Percentiles rank a stretch among this genome's conserved stretches.
phyloP scores from a whole-genome alignment of 1,139 yeast species.

The Suhomyces taliae region DNA sequence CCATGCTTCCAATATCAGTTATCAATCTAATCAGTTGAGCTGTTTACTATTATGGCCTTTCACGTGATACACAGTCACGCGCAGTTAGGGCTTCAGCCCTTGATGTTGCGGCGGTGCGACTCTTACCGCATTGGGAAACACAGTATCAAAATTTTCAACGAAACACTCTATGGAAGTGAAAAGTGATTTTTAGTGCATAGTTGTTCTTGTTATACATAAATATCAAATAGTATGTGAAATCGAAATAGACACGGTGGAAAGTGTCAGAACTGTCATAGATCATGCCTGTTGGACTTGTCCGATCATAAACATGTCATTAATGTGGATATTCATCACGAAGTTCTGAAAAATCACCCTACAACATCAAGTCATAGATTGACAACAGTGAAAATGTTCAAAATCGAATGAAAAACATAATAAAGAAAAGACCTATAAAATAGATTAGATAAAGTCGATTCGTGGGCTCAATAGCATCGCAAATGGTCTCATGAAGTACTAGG shows the following conservation, averaged over 20 bases:
- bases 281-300: neutral
- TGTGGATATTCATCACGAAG: neutral
- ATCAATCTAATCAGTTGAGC: neutral
- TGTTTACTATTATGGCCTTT: neutral
- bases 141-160: slow-evolving; percentile 10
- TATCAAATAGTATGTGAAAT: slow-evolving; percentile 11
- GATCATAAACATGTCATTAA: neutral
- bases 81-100: slow-evolving; percentile 13
- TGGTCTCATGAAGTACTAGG: too few species aligned
- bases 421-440: too few species aligned
- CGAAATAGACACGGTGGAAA: neutral
- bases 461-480: too few species aligned
- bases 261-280: neutral
- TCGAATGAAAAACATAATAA: too few species aligned
- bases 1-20: neutral
- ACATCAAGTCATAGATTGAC: too few species aligned
- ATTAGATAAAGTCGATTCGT: too few species aligned
- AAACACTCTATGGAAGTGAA: slow-evolving; percentile 4
- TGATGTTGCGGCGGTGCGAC: slow-evolving; percentile 4
- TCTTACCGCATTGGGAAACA: slow-evolving; percentile 4
- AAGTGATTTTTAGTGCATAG: slow-evolving; percentile 9
- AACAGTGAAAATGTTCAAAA: too few species aligned
- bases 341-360: neutral
- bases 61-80: slow-evolving; percentile 1
- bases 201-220: slow-evolving; percentile 10